Base-by-base conservation (phyloP, 768 basidiomycete genomes). In the Auriculariales sp. region DNA sequence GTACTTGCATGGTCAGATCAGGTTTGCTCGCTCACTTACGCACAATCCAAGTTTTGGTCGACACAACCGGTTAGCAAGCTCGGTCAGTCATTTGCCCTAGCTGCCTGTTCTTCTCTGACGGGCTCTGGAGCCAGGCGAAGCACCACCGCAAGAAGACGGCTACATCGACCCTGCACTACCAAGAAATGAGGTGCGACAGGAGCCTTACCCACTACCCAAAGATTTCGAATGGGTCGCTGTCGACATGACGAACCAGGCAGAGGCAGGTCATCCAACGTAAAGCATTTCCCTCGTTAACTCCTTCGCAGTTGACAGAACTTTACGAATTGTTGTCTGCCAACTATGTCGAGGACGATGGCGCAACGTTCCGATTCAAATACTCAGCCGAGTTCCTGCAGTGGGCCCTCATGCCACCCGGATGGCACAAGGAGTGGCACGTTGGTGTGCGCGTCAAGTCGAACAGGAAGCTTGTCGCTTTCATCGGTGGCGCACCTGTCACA, bases 61-160 rank as follows among this genome's bases (percentile, higher is more conserved):
- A 98, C 94, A 4, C 95, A 99, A 64, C 95, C 95, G 3, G 95
- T 99, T 5, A 86, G 90, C n/a, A 89, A 92, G 59, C 65, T 78
- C 49, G 85, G 86, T 80, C 58, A 57, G 63, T 49, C 14, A 17
- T 33, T 14, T 31, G 12, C 24, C 28, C 42, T 15, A 36, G 49
- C 11, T 12, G n/a, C 36, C 17, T 27, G 9, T 24, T 9, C 14
- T 46, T 31, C 49, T 54, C 15, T 50, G 55, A 19, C 49, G 53
- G 9, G 39, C 4, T 17, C 7, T n/a, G 46, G 25, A 15, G 53
- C 15, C 47, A 89, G 81, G 78, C 24, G 79, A 85, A 57, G 77
- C 69, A 11, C 69, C 72, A 29, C 75, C 81, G 2, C 55, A 72
- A 14, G 78, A 78, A 52, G 93, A 97, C 62, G 93, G 94, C 3